These are phyloP conservation scores for Plantago lanceolata DNA, from an alignment of 305 asterid genomes.

Conservation along the genomic window DNA sequence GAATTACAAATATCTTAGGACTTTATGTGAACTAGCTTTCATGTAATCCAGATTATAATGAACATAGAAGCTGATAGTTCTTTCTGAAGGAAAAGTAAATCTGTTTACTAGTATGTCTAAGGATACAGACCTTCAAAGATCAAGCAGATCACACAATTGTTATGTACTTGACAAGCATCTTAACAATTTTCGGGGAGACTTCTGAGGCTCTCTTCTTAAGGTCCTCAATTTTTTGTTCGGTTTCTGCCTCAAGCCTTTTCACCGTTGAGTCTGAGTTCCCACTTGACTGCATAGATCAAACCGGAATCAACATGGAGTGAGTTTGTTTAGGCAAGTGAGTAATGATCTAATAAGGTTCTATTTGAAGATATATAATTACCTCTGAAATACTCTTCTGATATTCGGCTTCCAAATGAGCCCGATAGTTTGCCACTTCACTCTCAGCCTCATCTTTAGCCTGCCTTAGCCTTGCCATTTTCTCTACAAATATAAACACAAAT, in stretches of 20 bases:
- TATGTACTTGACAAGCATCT: constrained; percentile 51
- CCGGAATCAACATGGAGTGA: not conserved
- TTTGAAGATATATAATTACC: constrained; percentile 32
- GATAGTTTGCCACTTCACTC: constrained; percentile 48
- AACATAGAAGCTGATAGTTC: not conserved
- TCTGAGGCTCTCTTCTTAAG: constrained; percentile 44
- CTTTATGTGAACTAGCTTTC: too few relatives aligned
- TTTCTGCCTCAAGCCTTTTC: constrained; percentile 59
- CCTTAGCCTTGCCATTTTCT: constrained; percentile 61
- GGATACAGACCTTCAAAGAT: constrained; percentile 7
- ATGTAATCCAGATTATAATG: too few relatives aligned
- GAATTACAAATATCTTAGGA: too few relatives aligned
- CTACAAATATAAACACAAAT: constrained; percentile 25
- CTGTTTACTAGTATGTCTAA: not conserved
- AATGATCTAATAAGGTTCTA: not conserved
- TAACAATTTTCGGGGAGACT: constrained; percentile 49
- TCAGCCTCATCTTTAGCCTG: constrained; percentile 88
- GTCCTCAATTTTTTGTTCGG: constrained; percentile 43
- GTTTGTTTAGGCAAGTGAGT: too few relatives aligned
- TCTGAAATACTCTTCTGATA: constrained; percentile 55
- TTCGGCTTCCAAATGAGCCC: constrained; percentile 64
- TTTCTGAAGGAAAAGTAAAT: not conserved
- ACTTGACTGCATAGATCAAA: constrained; percentile 35
- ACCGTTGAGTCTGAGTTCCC: constrained; percentile 58
- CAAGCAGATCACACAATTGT: constrained; percentile 32